Evolutionary conservation across 306 rosid genomes (phyloP).

Genomic region (Macrotyloma uniflorum): DNA sequence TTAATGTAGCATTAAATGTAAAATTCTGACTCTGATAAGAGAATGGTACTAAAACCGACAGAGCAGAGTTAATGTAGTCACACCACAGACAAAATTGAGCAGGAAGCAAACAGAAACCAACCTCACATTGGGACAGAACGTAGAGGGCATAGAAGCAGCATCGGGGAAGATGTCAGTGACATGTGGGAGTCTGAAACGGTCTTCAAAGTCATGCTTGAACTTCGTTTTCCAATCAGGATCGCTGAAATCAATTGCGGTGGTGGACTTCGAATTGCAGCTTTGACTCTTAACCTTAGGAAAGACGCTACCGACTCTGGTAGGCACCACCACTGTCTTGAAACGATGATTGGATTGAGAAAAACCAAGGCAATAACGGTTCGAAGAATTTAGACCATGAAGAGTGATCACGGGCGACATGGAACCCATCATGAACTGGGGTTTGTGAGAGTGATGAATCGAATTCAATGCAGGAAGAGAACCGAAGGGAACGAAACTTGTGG

Average conservation of each 20-base stretch:
- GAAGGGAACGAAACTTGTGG: not conserved
- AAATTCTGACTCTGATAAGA: not conserved
- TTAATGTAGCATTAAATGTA: not conserved
- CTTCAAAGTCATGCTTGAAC: constrained; percentile 69
- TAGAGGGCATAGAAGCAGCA: constrained; percentile 72
- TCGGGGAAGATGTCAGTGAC: constrained; percentile 67
- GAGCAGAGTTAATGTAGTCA: not conserved
- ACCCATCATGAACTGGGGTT: constrained; percentile 46
- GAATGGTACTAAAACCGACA: not conserved
- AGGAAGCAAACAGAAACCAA: constrained; percentile 2
- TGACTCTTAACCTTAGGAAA: constrained; percentile 46
- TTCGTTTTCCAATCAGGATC: constrained; percentile 86
- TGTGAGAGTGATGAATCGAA: constrained; percentile 17
- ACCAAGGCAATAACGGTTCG: constrained; percentile 34
- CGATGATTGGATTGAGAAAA: constrained; percentile 6
- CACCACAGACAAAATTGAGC: not conserved
- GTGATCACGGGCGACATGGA: constrained; percentile 61
- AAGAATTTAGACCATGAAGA: constrained; percentile 38
- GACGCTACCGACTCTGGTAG: constrained; percentile 29
- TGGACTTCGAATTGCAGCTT: not conserved
- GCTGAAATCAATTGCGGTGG: constrained; percentile 52
- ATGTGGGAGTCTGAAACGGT: constrained; percentile 83
- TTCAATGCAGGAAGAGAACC: not conserved
- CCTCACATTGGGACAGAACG: constrained; percentile 91
- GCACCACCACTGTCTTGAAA: constrained; percentile 2